A percentile compares a stretch with the other conserved stretches of the same genome.
Evolutionary conservation across 2,329 filamentous ascomycete genomes (phyloP).

Genomic region (Colletotrichum eleusines): DNA sequence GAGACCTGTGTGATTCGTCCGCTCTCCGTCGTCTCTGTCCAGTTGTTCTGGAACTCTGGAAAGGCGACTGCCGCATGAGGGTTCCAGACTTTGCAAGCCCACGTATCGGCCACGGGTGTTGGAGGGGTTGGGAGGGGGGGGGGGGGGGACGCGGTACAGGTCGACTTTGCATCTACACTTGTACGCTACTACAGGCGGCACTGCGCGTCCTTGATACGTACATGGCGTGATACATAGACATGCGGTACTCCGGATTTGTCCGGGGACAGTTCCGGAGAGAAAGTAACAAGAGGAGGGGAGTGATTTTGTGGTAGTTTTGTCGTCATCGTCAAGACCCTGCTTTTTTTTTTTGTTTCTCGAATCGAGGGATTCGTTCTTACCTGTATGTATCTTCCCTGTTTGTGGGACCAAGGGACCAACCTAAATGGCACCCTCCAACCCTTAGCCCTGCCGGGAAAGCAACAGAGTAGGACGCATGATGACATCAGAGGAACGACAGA

Average conservation of each 20-base stretch:
- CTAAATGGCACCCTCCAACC: neutral
- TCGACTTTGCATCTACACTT: neutral
- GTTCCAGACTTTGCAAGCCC: slow-evolving; percentile 12
- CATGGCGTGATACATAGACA: neutral
- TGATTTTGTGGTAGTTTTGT: neutral
- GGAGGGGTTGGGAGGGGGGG: no score
- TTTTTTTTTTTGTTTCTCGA: neutral
- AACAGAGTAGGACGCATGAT: slow-evolving; percentile 22
- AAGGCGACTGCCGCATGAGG: neutral
- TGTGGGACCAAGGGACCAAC: slow-evolving; percentile 27
- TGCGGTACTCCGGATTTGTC: neutral
- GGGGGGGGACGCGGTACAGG: neutral
- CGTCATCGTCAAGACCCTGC: slow-evolving; percentile 12
- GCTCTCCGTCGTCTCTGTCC: neutral
- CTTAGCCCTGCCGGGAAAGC: slow-evolving; percentile 24
- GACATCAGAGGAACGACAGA: slow-evolving; percentile 38
- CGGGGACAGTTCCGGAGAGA: slow-evolving; percentile 21
- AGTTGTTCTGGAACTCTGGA: slow-evolving; percentile 5
- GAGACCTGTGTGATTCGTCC: neutral
- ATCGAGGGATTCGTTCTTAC: neutral
- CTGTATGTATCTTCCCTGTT: neutral
- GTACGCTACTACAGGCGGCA: neutral
- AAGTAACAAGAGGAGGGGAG: neutral
- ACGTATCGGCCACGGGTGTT: neutral
- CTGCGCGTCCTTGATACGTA: neutral